phyloP scores from a whole-genome alignment of 331 rosid genomes.

The Telfairia occidentalis region DNA sequence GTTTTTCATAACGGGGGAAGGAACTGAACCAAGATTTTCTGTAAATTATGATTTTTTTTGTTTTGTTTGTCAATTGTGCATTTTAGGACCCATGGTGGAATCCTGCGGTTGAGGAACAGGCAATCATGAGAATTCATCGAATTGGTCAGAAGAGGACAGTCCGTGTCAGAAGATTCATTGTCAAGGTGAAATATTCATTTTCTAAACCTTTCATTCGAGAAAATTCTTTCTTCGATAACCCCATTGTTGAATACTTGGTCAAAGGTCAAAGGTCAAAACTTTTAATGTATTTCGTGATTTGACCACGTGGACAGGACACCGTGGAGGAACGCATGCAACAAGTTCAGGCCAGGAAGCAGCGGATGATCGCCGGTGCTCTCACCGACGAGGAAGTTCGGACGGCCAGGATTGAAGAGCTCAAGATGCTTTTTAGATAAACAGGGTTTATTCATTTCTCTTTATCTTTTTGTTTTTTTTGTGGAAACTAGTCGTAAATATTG shows the following conservation, averaged over 20 bases:
- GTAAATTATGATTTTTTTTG: neutral
- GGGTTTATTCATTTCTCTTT: neutral
- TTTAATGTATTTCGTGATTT: neutral
- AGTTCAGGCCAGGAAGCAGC: constrained; percentile 63
- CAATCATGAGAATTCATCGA: constrained; percentile 79
- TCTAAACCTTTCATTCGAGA: neutral
- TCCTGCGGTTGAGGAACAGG: constrained; percentile 93
- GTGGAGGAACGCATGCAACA: constrained; percentile 60
- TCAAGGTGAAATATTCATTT: constrained; percentile 28
- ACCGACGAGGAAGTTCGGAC: constrained; percentile 62
- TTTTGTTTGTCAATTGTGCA: neutral
- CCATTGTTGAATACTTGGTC: neutral
- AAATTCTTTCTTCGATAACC: neutral
- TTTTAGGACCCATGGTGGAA: constrained; percentile 89
- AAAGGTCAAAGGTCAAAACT: neutral
- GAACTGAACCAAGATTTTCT: neutral
- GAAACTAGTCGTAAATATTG: constrained; percentile 3
- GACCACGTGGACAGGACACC: constrained; percentile 33
- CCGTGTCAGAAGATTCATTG: constrained; percentile 52
- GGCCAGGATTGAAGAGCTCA: constrained; percentile 68
- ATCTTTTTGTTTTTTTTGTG: neutral
- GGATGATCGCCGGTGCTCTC: constrained; percentile 71
- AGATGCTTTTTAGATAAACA: constrained; percentile 55
- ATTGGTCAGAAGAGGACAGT: constrained; percentile 60
- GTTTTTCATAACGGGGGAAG: neutral